Percentiles rank a stretch among this genome's conserved stretches.
phyloP scores from a whole-genome alignment of 352 stramenopile species.

The Phytophthora macrochlamydospora region DNA sequence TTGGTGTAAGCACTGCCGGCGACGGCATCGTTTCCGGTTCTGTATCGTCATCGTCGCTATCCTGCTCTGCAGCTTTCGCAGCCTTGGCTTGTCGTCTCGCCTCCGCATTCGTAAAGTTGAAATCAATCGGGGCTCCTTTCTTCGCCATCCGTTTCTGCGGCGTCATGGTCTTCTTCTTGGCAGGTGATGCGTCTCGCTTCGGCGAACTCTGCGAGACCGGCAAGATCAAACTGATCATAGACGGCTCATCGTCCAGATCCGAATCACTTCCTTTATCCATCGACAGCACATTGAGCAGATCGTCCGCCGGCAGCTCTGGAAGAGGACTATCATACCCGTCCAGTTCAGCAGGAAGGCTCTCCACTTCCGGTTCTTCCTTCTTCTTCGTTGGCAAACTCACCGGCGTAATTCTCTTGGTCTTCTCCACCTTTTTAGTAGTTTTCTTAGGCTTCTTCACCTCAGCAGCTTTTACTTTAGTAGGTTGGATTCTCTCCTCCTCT shows the following conservation, averaged over 20 bases:
- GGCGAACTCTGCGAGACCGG: constrained; percentile 35
- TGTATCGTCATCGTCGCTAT: constrained; percentile 25
- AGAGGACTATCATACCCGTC: constrained; percentile 23
- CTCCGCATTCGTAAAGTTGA: constrained; percentile 57
- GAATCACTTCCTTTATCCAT: constrained; percentile 64
- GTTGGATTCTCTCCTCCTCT: constrained; percentile 10
- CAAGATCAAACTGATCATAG: constrained; percentile 61
- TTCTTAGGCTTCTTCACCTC: neutral
- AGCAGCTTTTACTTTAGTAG: neutral
- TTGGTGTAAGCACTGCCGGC: constrained; percentile 15
- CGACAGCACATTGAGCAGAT: constrained; percentile 61
- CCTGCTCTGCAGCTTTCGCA: constrained; percentile 23
- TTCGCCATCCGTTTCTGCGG: constrained; percentile 32
- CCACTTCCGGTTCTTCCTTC: constrained; percentile 14
- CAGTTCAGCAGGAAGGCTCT: constrained; percentile 22
- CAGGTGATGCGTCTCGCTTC: constrained; percentile 21
- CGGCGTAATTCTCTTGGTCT: constrained; percentile 27
- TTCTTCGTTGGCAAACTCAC: constrained; percentile 12
- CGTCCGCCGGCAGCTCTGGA: constrained; percentile 41
- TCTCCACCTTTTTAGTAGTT: constrained; percentile 5
- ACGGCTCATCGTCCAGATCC: constrained; percentile 50
- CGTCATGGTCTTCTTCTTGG: constrained; percentile 27
- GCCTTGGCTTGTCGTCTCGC: constrained; percentile 37
- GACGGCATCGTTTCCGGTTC: constrained; percentile 27
- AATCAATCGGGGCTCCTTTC: constrained; percentile 41